Base-by-base conservation (phyloP, 1,284 basidiomycete genomes). In the Papiliotrema nemorosa region DNA sequence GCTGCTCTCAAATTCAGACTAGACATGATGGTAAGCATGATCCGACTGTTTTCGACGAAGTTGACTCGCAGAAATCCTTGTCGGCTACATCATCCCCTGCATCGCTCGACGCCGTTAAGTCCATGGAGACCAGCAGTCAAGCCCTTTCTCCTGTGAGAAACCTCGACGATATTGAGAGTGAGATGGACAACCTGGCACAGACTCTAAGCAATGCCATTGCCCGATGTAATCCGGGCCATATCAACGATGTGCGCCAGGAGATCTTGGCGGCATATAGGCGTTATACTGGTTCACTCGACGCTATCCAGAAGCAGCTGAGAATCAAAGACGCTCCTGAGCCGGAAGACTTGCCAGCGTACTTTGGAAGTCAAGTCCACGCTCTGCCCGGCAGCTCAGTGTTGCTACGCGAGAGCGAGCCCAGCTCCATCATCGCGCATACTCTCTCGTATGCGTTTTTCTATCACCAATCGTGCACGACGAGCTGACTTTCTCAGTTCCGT, bases 341-440 rank as follows among this genome's bases (percentile, higher is more conserved):
- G 50, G 4, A 58, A 50, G 16, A 54, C 45, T 21, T 38, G 58
- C 86, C 85, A 0, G 78, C 78, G 25, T 87, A 85, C 37, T 53
- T 51, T 81, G 69, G 69, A n/a, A 73, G 70, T 18, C 78, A 78
- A 6, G 82, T 78, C 58, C 83, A 88, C 73, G 81, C 80, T 31
- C 74, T 85, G 16, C 85, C 86, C 14, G 82, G 83, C 3, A 80
- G 83, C 9, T 82, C 81, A 57, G 77, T 87, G 2, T 77, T 88
- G 47, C 78, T 88, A 7, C 69, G 80, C 44, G 86, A 88, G 59
- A 61, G 66, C 27, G 64, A 68, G 39, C 69, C 68, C 0, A 55
- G 61, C n/a, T 63, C 60, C 13, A 50, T 72, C 36, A 66, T 70
- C 34, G 65, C 68, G 3, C 62, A 66, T 49, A 63, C 66, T 10